A percentile compares a stretch with the other conserved stretches of the same genome.
Evolutionary conservation across 1,139 yeast species (phyloP).

Genomic region (Casaregolazyma suthepensis): DNA sequence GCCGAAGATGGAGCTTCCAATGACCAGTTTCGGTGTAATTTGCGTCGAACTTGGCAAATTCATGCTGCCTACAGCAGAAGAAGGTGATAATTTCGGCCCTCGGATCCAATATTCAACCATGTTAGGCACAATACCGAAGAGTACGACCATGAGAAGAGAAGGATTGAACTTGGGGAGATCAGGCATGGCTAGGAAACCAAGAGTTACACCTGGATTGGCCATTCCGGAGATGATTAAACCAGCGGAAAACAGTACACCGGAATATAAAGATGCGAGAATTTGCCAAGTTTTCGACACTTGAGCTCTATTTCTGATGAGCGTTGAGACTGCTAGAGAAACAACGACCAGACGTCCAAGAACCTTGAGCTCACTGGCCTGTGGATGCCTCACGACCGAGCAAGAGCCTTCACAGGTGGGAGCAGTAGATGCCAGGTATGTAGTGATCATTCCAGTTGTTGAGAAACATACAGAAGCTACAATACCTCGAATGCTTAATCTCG

Average conservation of each 20-base stretch:
- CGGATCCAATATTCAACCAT: slow-evolving; percentile 20
- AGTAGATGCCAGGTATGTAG: slow-evolving; percentile 19
- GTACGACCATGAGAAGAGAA: slow-evolving; percentile 38
- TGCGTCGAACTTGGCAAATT: slow-evolving; percentile 24
- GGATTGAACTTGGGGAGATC: slow-evolving; percentile 39
- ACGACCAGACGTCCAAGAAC: slow-evolving; percentile 13
- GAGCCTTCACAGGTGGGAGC: slow-evolving; percentile 21
- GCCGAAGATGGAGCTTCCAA: slow-evolving; percentile 41
- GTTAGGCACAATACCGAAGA: slow-evolving; percentile 42
- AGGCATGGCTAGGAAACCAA: slow-evolving; percentile 40
- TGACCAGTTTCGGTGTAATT: slow-evolving; percentile 27
- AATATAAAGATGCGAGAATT: slow-evolving; percentile 27
- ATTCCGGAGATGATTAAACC: slow-evolving; percentile 44
- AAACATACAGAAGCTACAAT: slow-evolving; percentile 40
- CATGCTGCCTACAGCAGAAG: slow-evolving; percentile 19
- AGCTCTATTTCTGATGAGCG: slow-evolving; percentile 14
- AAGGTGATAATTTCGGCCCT: slow-evolving; percentile 15
- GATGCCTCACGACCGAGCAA: slow-evolving; percentile 17
- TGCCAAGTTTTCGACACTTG: slow-evolving; percentile 16
- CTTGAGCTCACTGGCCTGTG: slow-evolving; percentile 14
- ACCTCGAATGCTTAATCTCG: slow-evolving; percentile 40
- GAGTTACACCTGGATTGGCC: slow-evolving; percentile 39
- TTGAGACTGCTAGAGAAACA: slow-evolving; percentile 10
- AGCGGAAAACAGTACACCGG: slow-evolving; percentile 41
- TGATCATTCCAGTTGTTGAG: slow-evolving; percentile 31